phyloP scores from a whole-genome alignment of 2,329 filamentous ascomycete species.

The Sporothrix curviconia region DNA sequence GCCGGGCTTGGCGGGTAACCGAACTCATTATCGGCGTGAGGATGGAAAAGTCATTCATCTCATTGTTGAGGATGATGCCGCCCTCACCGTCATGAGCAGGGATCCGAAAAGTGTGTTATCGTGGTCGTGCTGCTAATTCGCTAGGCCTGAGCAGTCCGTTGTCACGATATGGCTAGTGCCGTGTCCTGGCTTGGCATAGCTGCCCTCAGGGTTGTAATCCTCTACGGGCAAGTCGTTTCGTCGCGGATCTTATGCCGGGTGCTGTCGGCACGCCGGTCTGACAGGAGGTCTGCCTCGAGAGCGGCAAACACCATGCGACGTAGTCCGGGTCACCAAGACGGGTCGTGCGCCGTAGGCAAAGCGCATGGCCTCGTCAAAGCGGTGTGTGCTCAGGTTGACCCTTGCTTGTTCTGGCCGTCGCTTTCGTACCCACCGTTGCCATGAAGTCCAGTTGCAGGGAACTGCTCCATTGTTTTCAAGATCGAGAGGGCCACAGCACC shows the following conservation, averaged over 20 bases:
- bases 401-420: constrained; percentile 12
- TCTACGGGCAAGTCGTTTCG: constrained; percentile 62
- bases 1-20: constrained; percentile 72
- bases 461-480: constrained; percentile 79
- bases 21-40: constrained; percentile 71
- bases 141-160: constrained; percentile 65
- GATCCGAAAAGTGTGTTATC: constrained; percentile 83
- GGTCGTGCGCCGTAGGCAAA: constrained; percentile 81
- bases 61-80: constrained; percentile 70
- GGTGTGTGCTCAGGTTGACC: constrained; percentile 66
- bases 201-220: constrained; percentile 59
- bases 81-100: constrained; percentile 69
- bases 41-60: constrained; percentile 79
- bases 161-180: constrained; percentile 70
- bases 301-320: constrained; percentile 53
- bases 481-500: constrained; percentile 69
- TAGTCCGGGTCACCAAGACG: constrained; percentile 77
- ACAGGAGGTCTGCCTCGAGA: constrained; percentile 64
- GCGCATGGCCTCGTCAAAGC: constrained; percentile 79
- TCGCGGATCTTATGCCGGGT: constrained; percentile 67
- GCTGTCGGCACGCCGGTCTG: constrained; percentile 47
- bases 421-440: too few relatives aligned
- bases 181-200: constrained; percentile 31
- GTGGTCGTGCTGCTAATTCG: constrained; percentile 80
- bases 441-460: constrained; percentile 41